A percentile compares a stretch with the other conserved stretches of the same genome.
phyloP scores from a whole-genome alignment of 2,329 filamentous ascomycete species.

The Sclerotinia nivalis region DNA sequence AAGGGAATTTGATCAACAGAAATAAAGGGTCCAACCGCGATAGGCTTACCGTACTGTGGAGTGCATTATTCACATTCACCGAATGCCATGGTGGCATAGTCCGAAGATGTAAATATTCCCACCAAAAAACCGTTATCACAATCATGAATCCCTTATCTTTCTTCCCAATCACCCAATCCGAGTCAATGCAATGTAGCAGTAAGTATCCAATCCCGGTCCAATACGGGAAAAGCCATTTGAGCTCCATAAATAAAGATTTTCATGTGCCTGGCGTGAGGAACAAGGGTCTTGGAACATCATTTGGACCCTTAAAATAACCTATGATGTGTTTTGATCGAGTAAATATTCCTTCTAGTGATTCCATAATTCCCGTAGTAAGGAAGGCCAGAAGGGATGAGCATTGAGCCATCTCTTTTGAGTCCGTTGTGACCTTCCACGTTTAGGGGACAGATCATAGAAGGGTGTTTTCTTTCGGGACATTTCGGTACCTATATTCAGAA shows the following conservation, averaged over 20 bases:
- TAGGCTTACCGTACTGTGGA: conserved; percentile 20
- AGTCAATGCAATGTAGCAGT: background rate
- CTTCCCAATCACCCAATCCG: conserved; percentile 3
- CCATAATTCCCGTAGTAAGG: background rate
- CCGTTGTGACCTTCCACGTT: background rate
- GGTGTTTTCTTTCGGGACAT: background rate
- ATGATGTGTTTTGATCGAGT: conserved; percentile 24
- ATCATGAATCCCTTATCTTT: conserved; percentile 16
- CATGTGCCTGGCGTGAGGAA: background rate
- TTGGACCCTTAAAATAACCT: conserved; percentile 2
- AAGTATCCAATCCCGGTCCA: background rate
- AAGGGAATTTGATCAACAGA: background rate
- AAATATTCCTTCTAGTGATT: background rate
- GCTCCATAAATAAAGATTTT: conserved; percentile 8
- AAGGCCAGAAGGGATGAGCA: background rate
- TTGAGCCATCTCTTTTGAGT: background rate
- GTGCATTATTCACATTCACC: conserved; percentile 12
- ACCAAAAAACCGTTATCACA: conserved; percentile 7
- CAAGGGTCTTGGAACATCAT: background rate
- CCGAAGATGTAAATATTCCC: conserved; percentile 6
- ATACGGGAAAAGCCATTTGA: background rate
- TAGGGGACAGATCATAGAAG: background rate
- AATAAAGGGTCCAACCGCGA: conserved; percentile 5
- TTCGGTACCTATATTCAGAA: background rate
- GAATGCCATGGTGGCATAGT: background rate